Base-by-base conservation (phyloP, 1,284 basidiomycete genomes). In the Vanrija sp. region DNA sequence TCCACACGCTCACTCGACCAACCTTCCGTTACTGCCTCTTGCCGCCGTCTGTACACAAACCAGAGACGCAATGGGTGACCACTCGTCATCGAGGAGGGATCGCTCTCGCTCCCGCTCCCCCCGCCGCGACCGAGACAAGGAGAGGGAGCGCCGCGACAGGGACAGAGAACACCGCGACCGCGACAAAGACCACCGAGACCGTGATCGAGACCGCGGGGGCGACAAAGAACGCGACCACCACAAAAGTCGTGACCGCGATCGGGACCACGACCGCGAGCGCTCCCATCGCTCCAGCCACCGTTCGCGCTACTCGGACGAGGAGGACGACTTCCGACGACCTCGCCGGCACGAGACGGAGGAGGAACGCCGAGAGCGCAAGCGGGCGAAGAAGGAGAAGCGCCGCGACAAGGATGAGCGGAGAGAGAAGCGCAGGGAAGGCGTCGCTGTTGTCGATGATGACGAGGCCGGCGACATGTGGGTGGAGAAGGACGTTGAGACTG, bases 401-500 rank as follows among this genome's bases (percentile, higher is more conserved):
- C n/a, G 62, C 26, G 64, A 69, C 9, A 51, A 82, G 67, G 83
- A 83, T 63, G 80, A 82, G 54, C 56, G 49, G 57, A 62, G 51
- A 56, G 54, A 58, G 43, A 50, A 71, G 77, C 40, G 55, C 47
- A 61, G 46, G 12, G 63, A 59, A n/a, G 65, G 64, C 0, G 43
- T 72, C n/a, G 57, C 64, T 16, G 82, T 87, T 25, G 81, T 86
- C 2, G 87, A 87, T 63, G 86, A 88, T 55, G 85, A 87, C 67
- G 80, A 81, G 34, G 78, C 81, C 63, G 85, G 85, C 62, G 85
- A 84, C 51, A 83, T 89, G 79, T 92, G 91, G 90, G 82, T 88
- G 38, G 89, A 92, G 77, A 91, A 90, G 80, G 88, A 89, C 64
- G 85, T 91, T 45, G 86, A 87, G 67, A 84, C 85, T 77, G 86